Evolutionary conservation across 2,329 filamentous ascomycete species (phyloP), one percentile per base, ranked within the genome.

Genomic region (Xylaria multiplex): DNA sequence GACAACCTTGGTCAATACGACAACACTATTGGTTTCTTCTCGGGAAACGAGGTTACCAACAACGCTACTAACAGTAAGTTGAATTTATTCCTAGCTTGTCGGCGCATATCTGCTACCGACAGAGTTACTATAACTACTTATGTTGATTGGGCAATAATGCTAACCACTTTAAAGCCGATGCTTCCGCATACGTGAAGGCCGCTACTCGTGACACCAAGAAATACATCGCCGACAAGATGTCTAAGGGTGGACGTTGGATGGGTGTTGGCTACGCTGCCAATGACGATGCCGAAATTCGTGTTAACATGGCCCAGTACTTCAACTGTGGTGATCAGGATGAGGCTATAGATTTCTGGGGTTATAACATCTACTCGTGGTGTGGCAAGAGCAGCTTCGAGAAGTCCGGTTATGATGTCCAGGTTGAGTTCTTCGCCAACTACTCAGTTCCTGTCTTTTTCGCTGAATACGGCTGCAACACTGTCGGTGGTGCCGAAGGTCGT

Each of bases 331-430:
- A 84, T 62, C 72, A 81, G 11, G 80, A 81, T 0, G 82, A 69
- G 83, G 80, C 88, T 54, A 92, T 93, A 71, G 91, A 94, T 78
- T 93, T 93, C 82, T 94, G 90, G 88, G 91, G 91, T 57, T 93
- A 93, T 87, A 94, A 94, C 83, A 93, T 93, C 81, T 94, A 94
- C 83, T 93, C 91, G 48, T 94, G 91, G 91, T 94, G 91, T 76
- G 91, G 91, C 74, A 71, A 75, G 69, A 92, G 90, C 69, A 87
- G 84, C 69, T 93, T 85, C 81, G 80, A 81, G 16, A 71, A 84
- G 69, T 93, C 91, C 22, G 90, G 90, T 60, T 94, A 89, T 79
- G 84, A 90, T 71, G 85, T 86, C 19, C 87, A 91, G 75, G 91
- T 90, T 70, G 78, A 89, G 73, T 90, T 93, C 77, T 93, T 93